phyloP scores from a whole-genome alignment of 331 rosid species.

The Malus hybrid region DNA sequence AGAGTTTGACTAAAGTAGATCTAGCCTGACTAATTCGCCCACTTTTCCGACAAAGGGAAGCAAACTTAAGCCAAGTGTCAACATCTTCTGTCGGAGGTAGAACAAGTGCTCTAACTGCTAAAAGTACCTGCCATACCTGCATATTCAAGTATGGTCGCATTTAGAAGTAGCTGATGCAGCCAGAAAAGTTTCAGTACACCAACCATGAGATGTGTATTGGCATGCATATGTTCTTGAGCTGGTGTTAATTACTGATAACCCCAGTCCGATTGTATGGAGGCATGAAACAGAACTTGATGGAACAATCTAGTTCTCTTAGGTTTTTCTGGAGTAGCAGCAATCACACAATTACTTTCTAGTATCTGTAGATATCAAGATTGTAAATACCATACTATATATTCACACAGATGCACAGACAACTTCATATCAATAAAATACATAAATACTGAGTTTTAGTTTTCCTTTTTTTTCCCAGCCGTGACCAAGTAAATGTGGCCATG shows the following conservation, averaged over 20 bases:
- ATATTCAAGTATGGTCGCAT: conserved; percentile 9
- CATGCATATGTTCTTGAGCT: not conserved
- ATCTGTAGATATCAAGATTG: not conserved
- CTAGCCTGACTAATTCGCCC: conserved; percentile 86
- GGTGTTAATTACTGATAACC: not conserved
- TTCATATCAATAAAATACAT: not conserved
- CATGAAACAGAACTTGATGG: not conserved
- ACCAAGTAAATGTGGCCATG: not conserved
- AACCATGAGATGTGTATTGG: not conserved
- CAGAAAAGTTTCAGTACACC: not conserved
- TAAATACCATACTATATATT: not conserved
- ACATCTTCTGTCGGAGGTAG: conserved; percentile 87
- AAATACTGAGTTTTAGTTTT: not conserved
- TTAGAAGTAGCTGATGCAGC: conserved; percentile 5
- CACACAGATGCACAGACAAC: not conserved
- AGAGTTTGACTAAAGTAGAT: conserved; percentile 83
- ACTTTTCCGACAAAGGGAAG: conserved; percentile 78
- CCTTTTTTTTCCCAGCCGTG: not conserved
- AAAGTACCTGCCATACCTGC: conserved; percentile 87
- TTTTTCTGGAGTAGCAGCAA: not conserved
- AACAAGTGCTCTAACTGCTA: conserved; percentile 85
- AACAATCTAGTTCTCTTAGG: not conserved
- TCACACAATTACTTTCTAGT: not conserved
- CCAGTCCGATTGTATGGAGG: not conserved
- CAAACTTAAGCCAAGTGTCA: conserved; percentile 94